phyloP scores from a whole-genome alignment of 345 rosid species.

The Dimocarpus longan region DNA sequence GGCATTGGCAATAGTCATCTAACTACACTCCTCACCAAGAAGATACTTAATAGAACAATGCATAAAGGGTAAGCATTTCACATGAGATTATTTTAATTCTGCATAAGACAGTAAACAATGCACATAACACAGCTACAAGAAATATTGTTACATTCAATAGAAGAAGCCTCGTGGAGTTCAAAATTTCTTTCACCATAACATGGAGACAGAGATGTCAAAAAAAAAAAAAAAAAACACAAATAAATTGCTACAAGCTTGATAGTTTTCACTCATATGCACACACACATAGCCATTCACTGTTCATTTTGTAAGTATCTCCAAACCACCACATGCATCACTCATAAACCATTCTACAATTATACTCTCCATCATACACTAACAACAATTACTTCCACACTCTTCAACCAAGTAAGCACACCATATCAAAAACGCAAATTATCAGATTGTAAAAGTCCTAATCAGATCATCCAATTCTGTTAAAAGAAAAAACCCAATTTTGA shows the following conservation, averaged over 20 bases:
- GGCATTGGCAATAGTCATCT: conserved; percentile 1
- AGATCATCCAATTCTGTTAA: not conserved
- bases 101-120: not conserved
- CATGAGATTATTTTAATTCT: not conserved
- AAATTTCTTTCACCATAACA: not conserved
- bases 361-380: not conserved
- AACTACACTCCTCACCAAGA: not conserved
- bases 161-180: not conserved
- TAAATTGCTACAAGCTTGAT: too few relatives aligned
- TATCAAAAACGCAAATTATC: not conserved
- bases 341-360: not conserved
- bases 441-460: not conserved
- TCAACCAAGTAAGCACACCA: not conserved
- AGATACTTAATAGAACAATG: not conserved
- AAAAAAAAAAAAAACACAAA: too few relatives aligned
- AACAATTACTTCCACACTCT: not conserved
- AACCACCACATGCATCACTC: not conserved
- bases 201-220: not conserved
- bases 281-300: not conserved
- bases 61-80: not conserved
- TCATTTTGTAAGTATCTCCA: not conserved
- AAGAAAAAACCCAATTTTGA: not conserved
- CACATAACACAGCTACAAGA: not conserved
- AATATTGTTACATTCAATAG: not conserved
- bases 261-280: not conserved